Evolutionary conservation across 1,284 basidiomycete genomes (phyloP), one percentile per base, ranked within the genome.

Genomic region (Tylopilus sp.): DNA sequence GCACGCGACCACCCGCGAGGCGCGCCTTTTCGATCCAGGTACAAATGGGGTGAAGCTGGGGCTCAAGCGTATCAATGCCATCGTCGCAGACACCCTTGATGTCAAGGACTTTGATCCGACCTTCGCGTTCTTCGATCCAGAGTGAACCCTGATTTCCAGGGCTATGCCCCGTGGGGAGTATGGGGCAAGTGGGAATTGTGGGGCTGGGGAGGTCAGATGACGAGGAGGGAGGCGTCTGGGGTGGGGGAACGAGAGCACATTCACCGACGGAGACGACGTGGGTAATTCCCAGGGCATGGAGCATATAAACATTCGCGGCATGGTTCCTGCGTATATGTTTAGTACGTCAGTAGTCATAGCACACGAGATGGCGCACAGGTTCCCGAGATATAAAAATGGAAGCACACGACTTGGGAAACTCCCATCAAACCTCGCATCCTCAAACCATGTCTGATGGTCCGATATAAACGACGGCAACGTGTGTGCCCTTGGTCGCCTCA

Each of bases 201-300:
- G 39, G 25, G 46, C 23, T 51, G 30, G 38, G 28, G 15, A 57
- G 33, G 7, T 42, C 19, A 7, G 46, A 10, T 8, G 33, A 8
- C 30, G 43, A 16, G 16, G 58, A 57, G 15, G 55, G 48, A 19
- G 53, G 45, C 1, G 48, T 51, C 53, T 74, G 72, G 1, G 80
- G 71, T 11, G 85, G 86, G 2, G 89, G 87, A 2, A 89, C 74
- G 18, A 95, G 79, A 10, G 91, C 92, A 54, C 89, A 91, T 73
- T 98, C 96, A 44, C 96, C 96, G 4, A 98, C 93, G 4, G 92
- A 95, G 29, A 99, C 95, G 55, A 99, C 94, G 63, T 98, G 95
- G 1, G 93, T 96, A 61, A 99, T 97, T 37, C 92, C 92, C n/a
- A 99, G 79, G 3, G 92, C 88, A 58, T 92, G 88, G 4, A 98